phyloP scores from a whole-genome alignment of 495 filamentous ascomycete genomes.

The Penicillium bialowiezense region DNA sequence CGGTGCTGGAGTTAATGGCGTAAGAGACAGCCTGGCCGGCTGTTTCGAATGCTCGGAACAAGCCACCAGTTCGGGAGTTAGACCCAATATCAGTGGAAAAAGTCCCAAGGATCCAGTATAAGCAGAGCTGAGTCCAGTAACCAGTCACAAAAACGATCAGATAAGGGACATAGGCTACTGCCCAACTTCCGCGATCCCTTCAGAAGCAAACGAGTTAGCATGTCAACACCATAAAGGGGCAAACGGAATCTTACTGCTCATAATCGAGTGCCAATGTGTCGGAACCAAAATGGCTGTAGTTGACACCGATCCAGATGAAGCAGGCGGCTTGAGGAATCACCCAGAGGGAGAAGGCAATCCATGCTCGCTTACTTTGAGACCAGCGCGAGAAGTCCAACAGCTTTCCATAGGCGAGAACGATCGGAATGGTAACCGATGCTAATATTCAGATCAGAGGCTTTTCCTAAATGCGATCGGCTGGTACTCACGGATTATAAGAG shows the following conservation, averaged over 20 bases:
- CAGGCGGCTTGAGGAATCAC: neutral
- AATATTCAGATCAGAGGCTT: neutral
- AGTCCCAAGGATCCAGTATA: constrained; percentile 1
- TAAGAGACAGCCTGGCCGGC: neutral
- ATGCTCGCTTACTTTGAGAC: neutral
- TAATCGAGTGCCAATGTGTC: neutral
- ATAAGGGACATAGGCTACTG: neutral
- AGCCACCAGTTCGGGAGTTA: neutral
- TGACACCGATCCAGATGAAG: neutral
- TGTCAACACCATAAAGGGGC: neutral
- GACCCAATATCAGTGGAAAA: constrained; percentile 1
- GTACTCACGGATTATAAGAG: neutral
- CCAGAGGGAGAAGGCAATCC: neutral
- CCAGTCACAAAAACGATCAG: neutral
- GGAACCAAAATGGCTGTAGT: neutral
- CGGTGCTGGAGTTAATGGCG: neutral
- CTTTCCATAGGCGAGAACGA: neutral
- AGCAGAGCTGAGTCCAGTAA: neutral
- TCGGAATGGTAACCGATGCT: constrained; percentile 1
- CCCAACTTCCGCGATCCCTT: neutral
- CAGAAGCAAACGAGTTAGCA: neutral
- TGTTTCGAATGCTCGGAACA: neutral
- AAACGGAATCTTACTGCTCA: neutral
- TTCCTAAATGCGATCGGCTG: neutral
- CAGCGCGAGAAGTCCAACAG: constrained; percentile 1